Percentiles rank a stretch among this genome's conserved stretches.
Evolutionary conservation across 1,284 basidiomycete species (phyloP).

Genomic region (Austroboletus novae-zelandiae): DNA sequence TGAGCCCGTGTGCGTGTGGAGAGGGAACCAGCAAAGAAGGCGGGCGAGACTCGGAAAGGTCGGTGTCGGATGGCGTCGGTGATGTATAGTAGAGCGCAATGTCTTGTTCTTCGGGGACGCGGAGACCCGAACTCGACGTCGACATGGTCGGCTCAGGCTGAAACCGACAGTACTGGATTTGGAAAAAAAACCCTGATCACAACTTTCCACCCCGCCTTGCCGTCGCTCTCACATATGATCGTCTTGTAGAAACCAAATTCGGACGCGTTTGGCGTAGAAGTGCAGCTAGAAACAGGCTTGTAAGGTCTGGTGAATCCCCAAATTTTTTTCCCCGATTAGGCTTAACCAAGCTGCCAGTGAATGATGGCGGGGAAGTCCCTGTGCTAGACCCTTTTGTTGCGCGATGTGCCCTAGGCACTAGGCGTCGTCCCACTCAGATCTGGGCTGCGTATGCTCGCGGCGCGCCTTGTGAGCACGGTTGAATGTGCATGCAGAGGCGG

Average conservation of each 20-base stretch:
- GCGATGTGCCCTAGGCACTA: background rate
- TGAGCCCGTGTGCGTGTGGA: slow-evolving; percentile 10
- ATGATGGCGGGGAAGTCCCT: background rate
- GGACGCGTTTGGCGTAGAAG: slow-evolving; percentile 41
- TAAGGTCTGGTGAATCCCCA: slow-evolving; percentile 58
- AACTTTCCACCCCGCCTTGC: slow-evolving; percentile 38
- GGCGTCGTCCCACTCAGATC: slow-evolving; percentile 65
- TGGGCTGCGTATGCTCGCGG: slow-evolving; percentile 64
- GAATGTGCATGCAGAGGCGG: slow-evolving; percentile 9
- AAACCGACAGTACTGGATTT: no score
- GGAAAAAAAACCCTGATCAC: background rate
- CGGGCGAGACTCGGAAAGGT: slow-evolving; percentile 23
- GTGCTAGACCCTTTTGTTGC: slow-evolving; percentile 33
- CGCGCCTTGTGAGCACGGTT: slow-evolving; percentile 41
- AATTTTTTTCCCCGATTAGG: background rate
- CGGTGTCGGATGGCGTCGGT: slow-evolving; percentile 23
- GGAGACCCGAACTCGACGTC: slow-evolving; percentile 13
- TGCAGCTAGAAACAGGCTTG: slow-evolving; percentile 57
- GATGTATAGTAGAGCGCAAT: slow-evolving; percentile 29
- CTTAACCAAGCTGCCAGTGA: background rate
- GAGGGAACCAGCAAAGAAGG: slow-evolving; percentile 7
- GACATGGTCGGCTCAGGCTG: background rate
- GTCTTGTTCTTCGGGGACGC: slow-evolving; percentile 30
- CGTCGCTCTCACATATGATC: slow-evolving; percentile 21
- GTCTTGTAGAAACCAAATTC: background rate